Base-by-base conservation (phyloP, 106 monocot species). In the Dendrobium nobile region DNA sequence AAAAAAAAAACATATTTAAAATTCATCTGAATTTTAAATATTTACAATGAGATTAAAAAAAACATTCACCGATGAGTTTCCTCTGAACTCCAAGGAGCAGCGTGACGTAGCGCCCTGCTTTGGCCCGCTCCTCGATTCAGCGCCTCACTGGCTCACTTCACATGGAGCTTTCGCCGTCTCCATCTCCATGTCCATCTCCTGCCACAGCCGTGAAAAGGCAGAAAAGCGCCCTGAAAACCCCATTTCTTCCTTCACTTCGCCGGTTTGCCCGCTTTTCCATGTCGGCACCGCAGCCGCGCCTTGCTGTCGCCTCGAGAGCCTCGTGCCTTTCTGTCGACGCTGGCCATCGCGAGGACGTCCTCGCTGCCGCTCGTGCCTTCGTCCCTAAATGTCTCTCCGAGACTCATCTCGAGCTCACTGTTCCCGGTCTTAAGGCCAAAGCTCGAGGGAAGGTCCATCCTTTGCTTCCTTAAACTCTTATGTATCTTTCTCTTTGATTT, bases 361-460 rank as follows among this genome's bases (percentile, higher is more conserved):
- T 92, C 75, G 77, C 44, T 6, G 80, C 87, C 18, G 97, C 88
- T 1, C 82, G 75, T 13, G 80, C 55, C 0, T 79, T 84, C 7
- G 84, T 88, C n/a, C 77, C 88, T 70, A 85, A 89, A 79, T 92
- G 97, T 86, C 86, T 97, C 16, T 88, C 92, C 17, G 97, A 92
- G 83, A 97, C 94, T 42, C 86, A 89, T 72, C 90, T 97, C 61
- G 90, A 97, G 44, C 65, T 76, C 22, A 87, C 91, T 9, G 90
- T 94, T 43, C 88, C 94, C 10, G 89, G 90, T 2, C 85, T 97
- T 72, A 58, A 78, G 17, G 77, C 83, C 47, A 91, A 83, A 44
- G 68, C 85, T 80, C 83, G 82, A 72, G 97, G 97, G 68, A 97
- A 97, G 90, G 97, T 93, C 24, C 31, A 61, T 37, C 33, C 13